Conservation (phyloP, 371 early-diverging fungal genomes). For the Mucor mucedo region DNA sequence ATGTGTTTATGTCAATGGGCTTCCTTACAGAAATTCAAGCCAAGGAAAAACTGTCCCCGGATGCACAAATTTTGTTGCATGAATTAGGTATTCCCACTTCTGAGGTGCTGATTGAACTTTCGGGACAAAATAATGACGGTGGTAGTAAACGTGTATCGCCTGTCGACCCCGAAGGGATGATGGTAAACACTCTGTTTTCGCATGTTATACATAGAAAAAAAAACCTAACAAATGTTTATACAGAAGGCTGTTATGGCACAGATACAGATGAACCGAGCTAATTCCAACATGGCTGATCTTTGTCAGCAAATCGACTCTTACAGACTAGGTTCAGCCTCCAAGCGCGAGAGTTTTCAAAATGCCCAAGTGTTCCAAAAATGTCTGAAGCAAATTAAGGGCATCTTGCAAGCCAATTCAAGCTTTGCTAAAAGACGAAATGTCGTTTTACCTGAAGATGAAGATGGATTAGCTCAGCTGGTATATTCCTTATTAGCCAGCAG, state of each 20-base stretch:
- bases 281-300: constrained; percentile 57
- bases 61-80: constrained; percentile 53
- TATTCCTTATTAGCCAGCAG: constrained; percentile 49
- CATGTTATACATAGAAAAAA: background rate
- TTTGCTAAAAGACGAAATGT: constrained; percentile 44
- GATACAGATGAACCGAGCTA: constrained; percentile 59
- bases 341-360: constrained; percentile 55
- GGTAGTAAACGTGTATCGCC: constrained; percentile 47
- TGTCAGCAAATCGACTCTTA: constrained; percentile 58
- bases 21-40: constrained; percentile 49
- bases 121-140: constrained; percentile 51
- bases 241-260: constrained; percentile 59
- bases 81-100: constrained; percentile 53
- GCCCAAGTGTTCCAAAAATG: constrained; percentile 58
- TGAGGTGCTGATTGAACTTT: constrained; percentile 48
- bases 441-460: constrained; percentile 41
- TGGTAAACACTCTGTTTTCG: constrained; percentile 27
- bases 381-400: constrained; percentile 54
- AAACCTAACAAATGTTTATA: background rate
- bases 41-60: constrained; percentile 52
- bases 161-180: constrained; percentile 54
- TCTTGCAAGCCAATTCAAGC: constrained; percentile 43
- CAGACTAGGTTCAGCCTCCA: constrained; percentile 46
- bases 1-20: constrained; percentile 52
- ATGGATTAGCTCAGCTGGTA: constrained; percentile 47